These are phyloP conservation scores for Gracilaria domingensis DNA, from an alignment of 23 red algal species.

Conservation along the genomic window DNA sequence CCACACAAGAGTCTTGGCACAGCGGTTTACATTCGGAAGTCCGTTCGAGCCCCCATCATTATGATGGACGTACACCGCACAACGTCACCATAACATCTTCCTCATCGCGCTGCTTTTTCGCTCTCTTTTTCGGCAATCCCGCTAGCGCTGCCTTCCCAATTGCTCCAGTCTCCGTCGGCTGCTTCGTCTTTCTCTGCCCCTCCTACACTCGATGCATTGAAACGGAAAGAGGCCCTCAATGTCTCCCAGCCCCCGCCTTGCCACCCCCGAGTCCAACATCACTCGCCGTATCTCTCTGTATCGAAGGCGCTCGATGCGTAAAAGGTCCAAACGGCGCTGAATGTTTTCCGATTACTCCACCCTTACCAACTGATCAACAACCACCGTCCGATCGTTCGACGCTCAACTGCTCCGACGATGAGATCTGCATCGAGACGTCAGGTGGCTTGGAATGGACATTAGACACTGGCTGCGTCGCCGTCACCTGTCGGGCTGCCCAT, in stretches of 20 bases:
- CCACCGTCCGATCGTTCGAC: not conserved
- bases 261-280: not conserved
- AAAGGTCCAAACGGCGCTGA: not conserved
- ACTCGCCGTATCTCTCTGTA: not conserved
- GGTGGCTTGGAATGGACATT: not conserved
- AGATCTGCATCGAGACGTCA: conserved; percentile 15
- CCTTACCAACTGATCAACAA: not conserved
- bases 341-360: not conserved
- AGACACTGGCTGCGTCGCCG: conserved; percentile 12
- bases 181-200: not conserved
- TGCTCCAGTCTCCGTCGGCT: not conserved
- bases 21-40: no score
- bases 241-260: not conserved
- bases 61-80: no score
- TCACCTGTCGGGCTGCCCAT: not conserved
- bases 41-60: no score
- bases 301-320: not conserved
- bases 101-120: not conserved
- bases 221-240: not conserved
- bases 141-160: not conserved
- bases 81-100: no score
- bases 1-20: no score
- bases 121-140: not conserved
- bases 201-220: not conserved
- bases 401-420: not conserved